These are phyloP conservation scores for Orbilia quercus DNA, from an alignment of 2,329 filamentous ascomycete species.

Conservation along the genomic window DNA sequence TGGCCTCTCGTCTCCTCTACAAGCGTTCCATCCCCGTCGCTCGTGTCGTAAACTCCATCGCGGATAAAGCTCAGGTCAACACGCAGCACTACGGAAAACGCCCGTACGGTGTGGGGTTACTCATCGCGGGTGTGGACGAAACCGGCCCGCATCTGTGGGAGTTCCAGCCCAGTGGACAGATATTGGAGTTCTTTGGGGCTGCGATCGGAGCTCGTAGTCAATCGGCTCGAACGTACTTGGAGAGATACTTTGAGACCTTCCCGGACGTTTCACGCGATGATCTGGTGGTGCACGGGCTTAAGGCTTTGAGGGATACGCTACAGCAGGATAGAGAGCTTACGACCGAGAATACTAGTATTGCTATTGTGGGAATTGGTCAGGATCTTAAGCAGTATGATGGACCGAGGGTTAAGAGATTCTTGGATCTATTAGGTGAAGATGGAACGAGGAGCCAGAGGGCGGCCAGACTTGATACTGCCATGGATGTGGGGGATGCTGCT, in stretches of 20 bases:
- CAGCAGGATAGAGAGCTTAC: slow-evolving; percentile 98
- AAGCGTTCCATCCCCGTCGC: slow-evolving; percentile 91
- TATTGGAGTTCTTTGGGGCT: slow-evolving; percentile 95
- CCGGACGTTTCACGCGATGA: slow-evolving; percentile 80
- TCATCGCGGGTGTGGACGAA: slow-evolving; percentile 94
- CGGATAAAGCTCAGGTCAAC: slow-evolving; percentile 95
- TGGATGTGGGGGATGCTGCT: slow-evolving; percentile 62
- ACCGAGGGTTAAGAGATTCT: slow-evolving; percentile 83
- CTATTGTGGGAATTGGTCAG: slow-evolving; percentile 74
- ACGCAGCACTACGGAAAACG: slow-evolving; percentile 97
- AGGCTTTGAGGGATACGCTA: slow-evolving; percentile 92
- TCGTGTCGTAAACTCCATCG: slow-evolving; percentile 89
- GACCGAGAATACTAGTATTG: slow-evolving; percentile 94
- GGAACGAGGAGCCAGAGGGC: slow-evolving; percentile 66
- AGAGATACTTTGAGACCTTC: slow-evolving; percentile 89
- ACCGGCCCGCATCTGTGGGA: slow-evolving; percentile 95
- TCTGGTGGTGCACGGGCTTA: slow-evolving; percentile 87
- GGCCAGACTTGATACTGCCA: slow-evolving; percentile 61
- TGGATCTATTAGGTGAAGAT: slow-evolving; percentile 75
- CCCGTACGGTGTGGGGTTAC: slow-evolving; percentile 91
- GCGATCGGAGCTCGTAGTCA: slow-evolving; percentile 95
- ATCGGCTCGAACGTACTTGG: slow-evolving; percentile 97
- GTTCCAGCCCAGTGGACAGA: slow-evolving; percentile 96
- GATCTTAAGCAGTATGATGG: slow-evolving; percentile 82
- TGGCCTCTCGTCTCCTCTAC: slow-evolving; percentile 94